These are phyloP conservation scores for Leptodontidium sp. DNA, from an alignment of 2,329 filamentous ascomycete genomes.

Conservation along the genomic window DNA sequence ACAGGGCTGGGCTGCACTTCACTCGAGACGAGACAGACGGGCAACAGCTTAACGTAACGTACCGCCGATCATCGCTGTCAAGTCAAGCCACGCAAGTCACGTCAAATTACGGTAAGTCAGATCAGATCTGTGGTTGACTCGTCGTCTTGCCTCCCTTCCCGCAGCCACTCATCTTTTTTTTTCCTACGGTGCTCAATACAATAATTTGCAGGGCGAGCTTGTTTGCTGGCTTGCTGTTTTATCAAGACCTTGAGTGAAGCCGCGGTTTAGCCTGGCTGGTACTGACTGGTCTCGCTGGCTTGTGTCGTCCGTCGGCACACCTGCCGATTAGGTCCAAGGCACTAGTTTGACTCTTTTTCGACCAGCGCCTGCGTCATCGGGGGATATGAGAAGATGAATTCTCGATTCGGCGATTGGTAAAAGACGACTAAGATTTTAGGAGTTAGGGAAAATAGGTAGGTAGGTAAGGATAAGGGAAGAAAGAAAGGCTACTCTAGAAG, in stretches of 20 bases:
- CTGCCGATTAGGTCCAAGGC: conserved; percentile 18
- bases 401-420: background rate
- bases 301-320: conserved; percentile 17
- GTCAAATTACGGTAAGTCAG: background rate
- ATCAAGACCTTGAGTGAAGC: conserved; percentile 1
- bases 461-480: too few relatives aligned
- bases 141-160: conserved; percentile 2
- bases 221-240: conserved; percentile 16
- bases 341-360: background rate
- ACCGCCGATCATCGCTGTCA: conserved; percentile 21
- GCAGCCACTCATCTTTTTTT: conserved; percentile 3
- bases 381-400: background rate
- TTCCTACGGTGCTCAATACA: background rate
- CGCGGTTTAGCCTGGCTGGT: conserved; percentile 8
- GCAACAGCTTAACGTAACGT: conserved; percentile 1
- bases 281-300: background rate
- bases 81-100: background rate
- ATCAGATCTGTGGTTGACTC: conserved; percentile 13
- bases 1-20: background rate
- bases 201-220: conserved; percentile 2
- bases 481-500: too few relatives aligned
- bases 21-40: background rate
- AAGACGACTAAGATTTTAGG: background rate
- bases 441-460: too few relatives aligned
- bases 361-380: conserved; percentile 20